Evolutionary conservation across 495 filamentous ascomycete species (phyloP).

Genomic region (Lophiotrema nucula): DNA sequence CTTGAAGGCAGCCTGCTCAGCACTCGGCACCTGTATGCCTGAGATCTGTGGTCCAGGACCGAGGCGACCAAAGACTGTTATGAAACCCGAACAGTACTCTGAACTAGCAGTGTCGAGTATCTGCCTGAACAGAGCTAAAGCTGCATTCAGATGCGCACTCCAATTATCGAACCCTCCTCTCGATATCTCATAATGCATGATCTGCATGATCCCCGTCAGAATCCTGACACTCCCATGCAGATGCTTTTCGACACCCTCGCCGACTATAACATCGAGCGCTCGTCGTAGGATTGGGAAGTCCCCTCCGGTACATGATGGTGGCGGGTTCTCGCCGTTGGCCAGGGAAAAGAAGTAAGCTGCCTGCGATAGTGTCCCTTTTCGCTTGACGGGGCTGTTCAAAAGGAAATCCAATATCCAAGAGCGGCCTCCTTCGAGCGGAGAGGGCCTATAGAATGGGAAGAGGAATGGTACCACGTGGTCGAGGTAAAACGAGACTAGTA

Average conservation of each 20-base stretch:
- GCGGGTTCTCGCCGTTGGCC: slow-evolving; percentile 22
- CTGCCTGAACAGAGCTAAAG: slow-evolving; percentile 49
- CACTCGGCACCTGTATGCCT: slow-evolving; percentile 35
- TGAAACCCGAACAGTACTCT: slow-evolving; percentile 14
- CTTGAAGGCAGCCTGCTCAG: slow-evolving; percentile 53
- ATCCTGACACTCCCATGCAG: slow-evolving; percentile 43
- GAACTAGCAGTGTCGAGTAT: slow-evolving; percentile 40
- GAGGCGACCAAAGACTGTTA: slow-evolving; percentile 37
- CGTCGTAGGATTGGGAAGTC: background rate
- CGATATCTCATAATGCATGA: slow-evolving; percentile 52
- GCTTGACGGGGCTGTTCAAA: slow-evolving; percentile 49
- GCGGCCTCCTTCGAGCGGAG: slow-evolving; percentile 48
- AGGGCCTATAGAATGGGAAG: slow-evolving; percentile 56
- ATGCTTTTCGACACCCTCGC: slow-evolving; percentile 17
- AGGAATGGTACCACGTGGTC: slow-evolving; percentile 54
- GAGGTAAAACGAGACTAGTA: slow-evolving; percentile 50
- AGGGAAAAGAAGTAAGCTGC: slow-evolving; percentile 49
- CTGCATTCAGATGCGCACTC: slow-evolving; percentile 50
- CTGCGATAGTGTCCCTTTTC: slow-evolving; percentile 48
- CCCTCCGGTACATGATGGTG: background rate
- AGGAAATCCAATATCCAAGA: slow-evolving; percentile 56
- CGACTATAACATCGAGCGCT: background rate
- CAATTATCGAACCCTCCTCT: slow-evolving; percentile 49
- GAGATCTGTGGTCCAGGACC: slow-evolving; percentile 28
- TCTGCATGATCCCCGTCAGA: slow-evolving; percentile 54